Evolutionary conservation across 192 early-diverging fungal species (phyloP), one percentile per base, ranked within the genome.

Genomic region (Thoreauomyces humboldtii): DNA sequence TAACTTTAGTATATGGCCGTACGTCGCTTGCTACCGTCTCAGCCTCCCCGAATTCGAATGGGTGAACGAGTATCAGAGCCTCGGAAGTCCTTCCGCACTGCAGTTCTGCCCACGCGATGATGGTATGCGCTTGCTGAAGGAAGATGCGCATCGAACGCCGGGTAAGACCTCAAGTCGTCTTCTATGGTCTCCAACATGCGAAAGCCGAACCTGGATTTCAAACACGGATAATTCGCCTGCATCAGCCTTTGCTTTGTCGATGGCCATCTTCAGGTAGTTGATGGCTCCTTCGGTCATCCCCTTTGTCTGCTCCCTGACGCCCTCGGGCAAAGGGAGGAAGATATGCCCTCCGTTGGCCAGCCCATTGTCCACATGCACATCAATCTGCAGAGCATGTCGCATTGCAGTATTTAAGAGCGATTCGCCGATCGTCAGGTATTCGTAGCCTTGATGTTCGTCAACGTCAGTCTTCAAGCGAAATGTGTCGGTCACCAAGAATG

Each of bases 71-170:
- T 25, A 27, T 32, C 19, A 59, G 14, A 25, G 65, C 32, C 37
- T 67, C 68, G 2, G 47, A 36, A 21, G 54, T 31, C 17, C 44
- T 28, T 14, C 68, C 68, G 32, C 42, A 65, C 15, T 55, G 42
- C n/a, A 70, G 45, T 6, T 70, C 43, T 36, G 38, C 38, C 53
- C 68, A 47, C 17, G 60, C 68, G 24, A 70, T 43, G 11, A 61
- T 42, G 17, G 51, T 64, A 46, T 70, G 38, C 34, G 68, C 68
- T 70, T 70, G 68, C 68, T 70, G 34, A 28, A 51, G 21, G 33
- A n/a, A n/a, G n/a, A n/a, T n/a, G n/a, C n/a, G n/a, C 25, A 7
- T 11, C 25, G 25, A 11, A 21, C n/a, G 47, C 17, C 9, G 25
- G 41, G n/a, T n/a, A n/a, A n/a, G n/a, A n/a, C n/a, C n/a, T n/a